A percentile compares a stretch with the other conserved stretches of the same genome.
phyloP scores from a whole-genome alignment of 106 monocot species.

The Chionographis japonica region DNA sequence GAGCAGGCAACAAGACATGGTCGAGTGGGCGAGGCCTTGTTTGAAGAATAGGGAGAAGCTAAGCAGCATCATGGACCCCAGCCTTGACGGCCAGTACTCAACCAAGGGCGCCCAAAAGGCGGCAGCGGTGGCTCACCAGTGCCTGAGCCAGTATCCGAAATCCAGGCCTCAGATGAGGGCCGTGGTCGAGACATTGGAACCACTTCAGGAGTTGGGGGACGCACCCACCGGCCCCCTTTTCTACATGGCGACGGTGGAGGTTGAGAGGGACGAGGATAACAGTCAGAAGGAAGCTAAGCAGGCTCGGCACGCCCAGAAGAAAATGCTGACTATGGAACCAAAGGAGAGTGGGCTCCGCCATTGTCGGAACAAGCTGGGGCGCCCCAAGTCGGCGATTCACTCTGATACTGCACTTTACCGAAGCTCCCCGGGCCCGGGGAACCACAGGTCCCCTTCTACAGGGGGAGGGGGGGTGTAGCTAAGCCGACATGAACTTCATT shows the following conservation, averaged over 20 bases:
- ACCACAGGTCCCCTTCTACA: no score
- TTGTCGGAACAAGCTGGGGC: constrained; percentile 11
- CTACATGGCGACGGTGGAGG: constrained; percentile 19
- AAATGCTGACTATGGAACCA: not conserved
- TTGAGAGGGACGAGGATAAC: not conserved
- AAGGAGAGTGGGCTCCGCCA: constrained; percentile 12
- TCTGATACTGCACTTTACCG: constrained; percentile 10
- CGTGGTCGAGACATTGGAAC: constrained; percentile 50
- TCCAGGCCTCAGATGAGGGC: constrained; percentile 56
- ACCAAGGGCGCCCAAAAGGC: constrained; percentile 44
- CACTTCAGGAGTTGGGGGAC: constrained; percentile 33
- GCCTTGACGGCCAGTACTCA: constrained; percentile 57
- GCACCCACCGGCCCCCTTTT: constrained; percentile 26
- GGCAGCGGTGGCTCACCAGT: constrained; percentile 43
- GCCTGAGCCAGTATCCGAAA: constrained; percentile 50
- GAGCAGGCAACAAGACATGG: constrained; percentile 55
- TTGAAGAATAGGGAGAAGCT: constrained; percentile 40
- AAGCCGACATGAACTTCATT: no score
- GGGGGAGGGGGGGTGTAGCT: no score
- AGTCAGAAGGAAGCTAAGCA: not conserved
- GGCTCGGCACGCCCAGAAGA: not conserved
- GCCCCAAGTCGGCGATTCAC: constrained; percentile 16
- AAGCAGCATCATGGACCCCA: constrained; percentile 49
- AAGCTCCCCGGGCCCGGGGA: not conserved
- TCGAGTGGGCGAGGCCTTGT: constrained; percentile 59